Conservation (phyloP, 305 asterid species). For the Fraxinus paxiana region DNA sequence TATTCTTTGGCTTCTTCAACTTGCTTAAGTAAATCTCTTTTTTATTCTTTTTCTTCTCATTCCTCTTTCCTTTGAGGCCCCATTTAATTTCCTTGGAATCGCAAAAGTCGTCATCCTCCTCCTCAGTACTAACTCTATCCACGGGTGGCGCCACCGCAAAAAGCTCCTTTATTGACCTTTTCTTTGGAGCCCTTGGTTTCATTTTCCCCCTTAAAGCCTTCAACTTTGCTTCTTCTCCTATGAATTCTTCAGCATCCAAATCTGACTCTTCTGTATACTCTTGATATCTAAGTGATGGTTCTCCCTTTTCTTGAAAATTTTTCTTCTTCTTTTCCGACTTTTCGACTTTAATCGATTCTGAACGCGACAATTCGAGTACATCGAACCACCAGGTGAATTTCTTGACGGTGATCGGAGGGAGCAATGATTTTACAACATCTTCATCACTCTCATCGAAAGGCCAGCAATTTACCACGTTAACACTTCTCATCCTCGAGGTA, state of each 20-base stretch:
- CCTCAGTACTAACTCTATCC: constrained; percentile 30
- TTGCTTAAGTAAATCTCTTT: constrained; percentile 26
- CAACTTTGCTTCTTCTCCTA: constrained; percentile 2
- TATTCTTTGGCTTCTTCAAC: constrained; percentile 34
- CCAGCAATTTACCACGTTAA: constrained; percentile 66
- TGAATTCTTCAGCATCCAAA: constrained; percentile 16
- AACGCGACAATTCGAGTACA: constrained; percentile 28
- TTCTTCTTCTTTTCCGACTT: constrained; percentile 5
- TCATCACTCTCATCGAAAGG: constrained; percentile 50
- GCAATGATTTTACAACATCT: constrained; percentile 32
- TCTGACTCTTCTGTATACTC: constrained; percentile 26
- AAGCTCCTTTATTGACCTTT: constrained; percentile 67
- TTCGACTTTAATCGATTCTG: not conserved
- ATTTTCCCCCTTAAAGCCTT: constrained; percentile 27
- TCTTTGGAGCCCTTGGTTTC: constrained; percentile 47
- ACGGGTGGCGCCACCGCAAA: constrained; percentile 65
- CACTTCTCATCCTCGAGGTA: constrained; percentile 54
- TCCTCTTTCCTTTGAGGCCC: constrained; percentile 24
- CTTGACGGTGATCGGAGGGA: constrained; percentile 58
- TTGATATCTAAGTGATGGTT: constrained; percentile 10
- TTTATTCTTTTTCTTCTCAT: constrained; percentile 24
- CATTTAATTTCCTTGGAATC: constrained; percentile 23
- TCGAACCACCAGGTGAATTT: constrained; percentile 72
- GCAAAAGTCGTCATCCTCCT: constrained; percentile 21
- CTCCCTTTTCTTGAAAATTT: constrained; percentile 20